A percentile compares a stretch with the other conserved stretches of the same genome.
phyloP scores from a whole-genome alignment of 1,284 basidiomycete genomes.

The Ustilago tritici region DNA sequence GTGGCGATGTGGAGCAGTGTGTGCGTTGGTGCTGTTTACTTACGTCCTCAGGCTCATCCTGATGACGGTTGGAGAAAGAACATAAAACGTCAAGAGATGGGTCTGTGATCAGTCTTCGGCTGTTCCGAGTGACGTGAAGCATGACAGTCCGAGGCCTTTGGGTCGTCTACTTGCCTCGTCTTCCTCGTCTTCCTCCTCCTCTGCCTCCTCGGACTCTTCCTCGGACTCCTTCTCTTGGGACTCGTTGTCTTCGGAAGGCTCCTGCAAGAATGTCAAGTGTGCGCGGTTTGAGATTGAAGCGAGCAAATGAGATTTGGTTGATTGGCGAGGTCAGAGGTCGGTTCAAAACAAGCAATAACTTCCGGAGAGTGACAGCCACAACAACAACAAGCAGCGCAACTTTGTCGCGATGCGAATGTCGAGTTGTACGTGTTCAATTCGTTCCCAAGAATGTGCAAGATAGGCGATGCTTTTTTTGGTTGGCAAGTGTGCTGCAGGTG shows the following conservation, averaged over 20 bases:
- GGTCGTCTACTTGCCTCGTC: constrained; percentile 15
- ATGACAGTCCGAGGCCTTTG: background rate
- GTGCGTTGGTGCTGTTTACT: constrained; percentile 23
- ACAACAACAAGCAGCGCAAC: background rate
- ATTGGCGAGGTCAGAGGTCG: constrained; percentile 10
- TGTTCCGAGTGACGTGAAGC: background rate
- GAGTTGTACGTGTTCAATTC: background rate
- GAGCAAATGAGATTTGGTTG: constrained; percentile 1
- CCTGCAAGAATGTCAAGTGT: constrained; percentile 18
- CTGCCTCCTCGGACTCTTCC: constrained; percentile 52
- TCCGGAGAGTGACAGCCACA: background rate
- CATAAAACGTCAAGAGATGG: background rate
- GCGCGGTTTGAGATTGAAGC: background rate
- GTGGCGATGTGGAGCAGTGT: background rate
- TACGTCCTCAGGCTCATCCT: constrained; percentile 68
- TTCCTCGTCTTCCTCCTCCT: constrained; percentile 47
- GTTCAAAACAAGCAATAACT: background rate
- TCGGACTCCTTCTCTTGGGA: constrained; percentile 55
- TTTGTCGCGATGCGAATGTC: background rate
- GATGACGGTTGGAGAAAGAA: background rate
- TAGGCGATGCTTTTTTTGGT: background rate
- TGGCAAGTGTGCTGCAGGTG: background rate
- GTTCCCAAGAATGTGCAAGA: background rate
- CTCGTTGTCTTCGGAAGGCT: constrained; percentile 40
- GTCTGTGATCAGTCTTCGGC: background rate